Conservation (phyloP, 2,329 filamentous ascomycete genomes). For the Fusarium lyarnte region DNA sequence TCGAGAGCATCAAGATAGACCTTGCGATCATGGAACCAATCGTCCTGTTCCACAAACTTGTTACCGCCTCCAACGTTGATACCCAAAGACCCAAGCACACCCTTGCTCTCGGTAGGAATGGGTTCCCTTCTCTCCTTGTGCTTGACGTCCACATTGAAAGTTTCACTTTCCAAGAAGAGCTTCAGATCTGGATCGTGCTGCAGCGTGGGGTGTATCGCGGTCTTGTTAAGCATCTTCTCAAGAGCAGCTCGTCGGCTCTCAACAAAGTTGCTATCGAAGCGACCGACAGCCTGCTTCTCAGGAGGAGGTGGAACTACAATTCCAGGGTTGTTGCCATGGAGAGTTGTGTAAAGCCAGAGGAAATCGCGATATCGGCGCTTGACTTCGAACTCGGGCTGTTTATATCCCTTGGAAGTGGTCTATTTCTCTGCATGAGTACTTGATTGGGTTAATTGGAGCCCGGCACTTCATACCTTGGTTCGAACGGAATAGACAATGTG, state of each 20-base stretch:
- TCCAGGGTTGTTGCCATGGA: constrained; percentile 94
- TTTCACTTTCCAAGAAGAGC: constrained; percentile 94
- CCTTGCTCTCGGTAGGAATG: constrained; percentile 88
- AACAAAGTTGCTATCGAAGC: constrained; percentile 97
- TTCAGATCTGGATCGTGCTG: constrained; percentile 95
- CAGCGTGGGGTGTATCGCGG: constrained; percentile 84
- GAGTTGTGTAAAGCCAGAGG: constrained; percentile 94
- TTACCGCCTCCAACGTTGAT: constrained; percentile 78
- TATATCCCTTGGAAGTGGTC: constrained; percentile 97
- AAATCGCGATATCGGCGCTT: constrained; percentile 96
- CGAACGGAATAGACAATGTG: constrained; percentile 97
- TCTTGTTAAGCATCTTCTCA: constrained; percentile 98
- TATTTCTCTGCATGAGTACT: constrained; percentile 49
- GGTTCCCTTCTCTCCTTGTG: constrained; percentile 95
- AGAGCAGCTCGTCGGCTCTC: constrained; percentile 90
- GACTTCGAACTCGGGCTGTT: constrained; percentile 90
- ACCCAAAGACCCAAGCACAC: constrained; percentile 87
- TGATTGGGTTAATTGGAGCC: background rate
- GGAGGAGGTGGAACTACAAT: constrained; percentile 95
- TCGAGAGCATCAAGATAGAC: constrained; percentile 95
- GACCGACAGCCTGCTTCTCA: constrained; percentile 96
- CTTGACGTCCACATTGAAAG: constrained; percentile 96
- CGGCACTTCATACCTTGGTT: constrained; percentile 73
- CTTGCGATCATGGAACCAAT: constrained; percentile 98
- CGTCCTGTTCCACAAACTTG: constrained; percentile 98